Conservation (phyloP, 148 eudicot genomes). For the Rhododendron molle region DNA sequence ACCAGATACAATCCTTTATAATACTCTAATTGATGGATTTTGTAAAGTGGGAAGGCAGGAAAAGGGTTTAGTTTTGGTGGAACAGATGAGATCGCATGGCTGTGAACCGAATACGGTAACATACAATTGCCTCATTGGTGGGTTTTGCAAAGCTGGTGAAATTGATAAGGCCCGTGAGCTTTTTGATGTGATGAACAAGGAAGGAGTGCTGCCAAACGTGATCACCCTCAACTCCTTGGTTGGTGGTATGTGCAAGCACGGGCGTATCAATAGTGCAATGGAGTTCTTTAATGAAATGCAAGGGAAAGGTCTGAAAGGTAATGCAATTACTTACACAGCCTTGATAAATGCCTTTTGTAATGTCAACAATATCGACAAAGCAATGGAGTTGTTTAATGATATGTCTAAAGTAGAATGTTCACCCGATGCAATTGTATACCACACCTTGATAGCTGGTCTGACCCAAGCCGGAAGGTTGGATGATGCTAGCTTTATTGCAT, state of each 20-base stretch:
- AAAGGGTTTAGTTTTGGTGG: slow-evolving; percentile 61
- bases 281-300: slow-evolving; percentile 51
- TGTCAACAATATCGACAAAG: slow-evolving; percentile 56
- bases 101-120: slow-evolving; percentile 53
- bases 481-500: slow-evolving; percentile 45
- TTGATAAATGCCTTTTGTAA: slow-evolving; percentile 62
- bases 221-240: slow-evolving; percentile 61
- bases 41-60: slow-evolving; percentile 71
- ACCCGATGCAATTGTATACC: slow-evolving; percentile 68
- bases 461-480: slow-evolving; percentile 52
- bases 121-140: slow-evolving; percentile 68
- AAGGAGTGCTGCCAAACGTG: slow-evolving; percentile 44
- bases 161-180: slow-evolving; percentile 48
- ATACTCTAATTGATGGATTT: slow-evolving; percentile 73
- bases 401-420: slow-evolving; percentile 37
- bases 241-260: slow-evolving; percentile 69
- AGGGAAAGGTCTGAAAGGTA: slow-evolving; percentile 53
- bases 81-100: slow-evolving; percentile 44
- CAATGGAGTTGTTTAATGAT: slow-evolving; percentile 60
- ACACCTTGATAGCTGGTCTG: slow-evolving; percentile 57
- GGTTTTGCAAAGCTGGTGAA: slow-evolving; percentile 64
- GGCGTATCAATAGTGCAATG: slow-evolving; percentile 54
- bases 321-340: slow-evolving; percentile 51
- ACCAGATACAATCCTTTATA: slow-evolving; percentile 68
- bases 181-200: slow-evolving; percentile 52